phyloP scores from a whole-genome alignment of 2,329 filamentous ascomycete genomes.

The Thelonectria rubi region DNA sequence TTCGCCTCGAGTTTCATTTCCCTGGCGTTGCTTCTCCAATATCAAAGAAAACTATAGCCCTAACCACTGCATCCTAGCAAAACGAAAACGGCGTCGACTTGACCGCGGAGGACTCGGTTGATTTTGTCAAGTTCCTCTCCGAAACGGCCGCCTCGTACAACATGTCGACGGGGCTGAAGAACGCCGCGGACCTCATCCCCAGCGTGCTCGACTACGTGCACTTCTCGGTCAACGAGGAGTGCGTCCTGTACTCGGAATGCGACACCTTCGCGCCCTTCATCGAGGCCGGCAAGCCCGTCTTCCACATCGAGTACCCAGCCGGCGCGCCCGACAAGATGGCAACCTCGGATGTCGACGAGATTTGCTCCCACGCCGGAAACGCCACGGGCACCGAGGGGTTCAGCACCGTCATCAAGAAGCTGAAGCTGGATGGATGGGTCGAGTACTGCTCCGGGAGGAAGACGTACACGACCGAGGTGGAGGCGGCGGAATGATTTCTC shows the following conservation, averaged over 20 bases:
- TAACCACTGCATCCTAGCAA: constrained; percentile 45
- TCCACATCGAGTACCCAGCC: constrained; percentile 76
- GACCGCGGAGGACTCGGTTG: constrained; percentile 63
- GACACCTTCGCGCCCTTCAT: constrained; percentile 66
- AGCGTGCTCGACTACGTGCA: constrained; percentile 60
- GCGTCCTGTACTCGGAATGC: constrained; percentile 69
- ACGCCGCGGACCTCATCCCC: constrained; percentile 67
- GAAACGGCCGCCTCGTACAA: constrained; percentile 60
- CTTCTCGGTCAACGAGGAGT: constrained; percentile 78
- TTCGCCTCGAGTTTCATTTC: not conserved
- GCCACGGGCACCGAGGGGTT: constrained; percentile 59
- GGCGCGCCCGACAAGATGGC: constrained; percentile 52
- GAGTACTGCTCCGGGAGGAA: constrained; percentile 59
- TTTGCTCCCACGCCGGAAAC: constrained; percentile 53
- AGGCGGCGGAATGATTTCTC: not conserved
- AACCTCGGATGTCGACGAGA: constrained; percentile 45
- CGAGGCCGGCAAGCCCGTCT: constrained; percentile 70
- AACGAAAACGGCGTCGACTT: constrained; percentile 71
- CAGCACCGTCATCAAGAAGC: constrained; percentile 72
- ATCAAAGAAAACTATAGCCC: not conserved
- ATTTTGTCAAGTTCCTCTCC: constrained; percentile 69
- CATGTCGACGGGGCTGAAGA: constrained; percentile 74
- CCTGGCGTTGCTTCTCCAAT: not conserved
- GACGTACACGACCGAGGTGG: constrained; percentile 38
- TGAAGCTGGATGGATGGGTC: constrained; percentile 70